A percentile compares a stretch with the other conserved stretches of the same genome.
Evolutionary conservation across 305 asterid genomes (phyloP).

Genomic region (Vinca major): DNA sequence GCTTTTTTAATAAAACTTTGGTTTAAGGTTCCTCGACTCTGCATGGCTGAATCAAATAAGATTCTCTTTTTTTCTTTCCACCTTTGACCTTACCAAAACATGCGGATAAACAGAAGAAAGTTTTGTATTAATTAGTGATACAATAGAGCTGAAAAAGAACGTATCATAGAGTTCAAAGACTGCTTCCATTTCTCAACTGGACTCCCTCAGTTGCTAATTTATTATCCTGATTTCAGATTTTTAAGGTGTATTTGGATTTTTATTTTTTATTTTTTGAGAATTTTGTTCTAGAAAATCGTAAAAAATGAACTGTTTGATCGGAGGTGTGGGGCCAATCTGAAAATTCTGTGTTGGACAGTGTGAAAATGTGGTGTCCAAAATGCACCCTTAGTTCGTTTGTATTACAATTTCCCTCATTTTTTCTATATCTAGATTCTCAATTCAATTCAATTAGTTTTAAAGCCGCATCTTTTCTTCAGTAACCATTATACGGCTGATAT

Average conservation of each 20-base stretch:
- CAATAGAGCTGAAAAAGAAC: neutral
- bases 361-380: no score
- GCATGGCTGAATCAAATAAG: neutral
- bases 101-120: neutral
- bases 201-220: neutral
- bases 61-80: neutral
- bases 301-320: no score
- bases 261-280: no score
- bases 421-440: neutral
- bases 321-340: no score
- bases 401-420: neutral
- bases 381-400: neutral
- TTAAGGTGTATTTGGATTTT: no score
- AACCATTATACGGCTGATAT: neutral
- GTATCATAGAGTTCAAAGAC: neutral
- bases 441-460: neutral
- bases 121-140: neutral
- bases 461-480: neutral
- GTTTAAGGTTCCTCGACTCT: neutral
- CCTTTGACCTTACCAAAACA: no score
- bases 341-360: no score
- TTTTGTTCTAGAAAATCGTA: no score
- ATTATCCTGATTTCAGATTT: neutral
- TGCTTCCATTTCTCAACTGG: neutral
- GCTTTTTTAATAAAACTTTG: no score